These are phyloP conservation scores for Falciphora oryzae DNA, from an alignment of 2,329 filamentous ascomycete genomes.

Conservation along the genomic window DNA sequence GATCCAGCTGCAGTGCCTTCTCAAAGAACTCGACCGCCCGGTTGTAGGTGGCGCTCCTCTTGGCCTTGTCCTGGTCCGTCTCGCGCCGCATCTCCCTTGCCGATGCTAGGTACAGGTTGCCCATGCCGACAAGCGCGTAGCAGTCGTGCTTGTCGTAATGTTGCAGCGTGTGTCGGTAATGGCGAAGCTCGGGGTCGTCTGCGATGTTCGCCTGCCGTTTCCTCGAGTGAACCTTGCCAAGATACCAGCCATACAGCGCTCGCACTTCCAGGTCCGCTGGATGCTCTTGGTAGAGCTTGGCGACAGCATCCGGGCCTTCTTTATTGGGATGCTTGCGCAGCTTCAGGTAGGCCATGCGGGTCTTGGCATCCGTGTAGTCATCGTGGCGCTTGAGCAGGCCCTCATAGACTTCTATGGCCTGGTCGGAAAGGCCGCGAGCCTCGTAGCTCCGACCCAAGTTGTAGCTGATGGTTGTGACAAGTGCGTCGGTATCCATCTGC, in stretches of 20 bases:
- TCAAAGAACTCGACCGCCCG: slow-evolving; percentile 98
- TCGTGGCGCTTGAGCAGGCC: slow-evolving; percentile 76
- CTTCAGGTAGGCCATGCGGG: slow-evolving; percentile 84
- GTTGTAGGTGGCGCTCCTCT: slow-evolving; percentile 78
- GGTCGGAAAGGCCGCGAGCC: slow-evolving; percentile 69
- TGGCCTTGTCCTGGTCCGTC: slow-evolving; percentile 84
- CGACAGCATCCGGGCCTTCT: slow-evolving; percentile 79
- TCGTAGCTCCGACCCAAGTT: slow-evolving; percentile 94
- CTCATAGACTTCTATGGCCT: slow-evolving; percentile 85
- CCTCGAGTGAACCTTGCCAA: slow-evolving; percentile 73
- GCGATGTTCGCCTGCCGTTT: slow-evolving; percentile 74
- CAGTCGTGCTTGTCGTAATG: slow-evolving; percentile 95
- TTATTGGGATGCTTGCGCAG: slow-evolving; percentile 75
- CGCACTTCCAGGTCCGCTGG: slow-evolving; percentile 85
- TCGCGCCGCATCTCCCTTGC: slow-evolving; percentile 93
- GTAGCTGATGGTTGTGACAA: slow-evolving; percentile 95
- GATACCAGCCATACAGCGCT: slow-evolving; percentile 90
- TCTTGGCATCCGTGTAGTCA: slow-evolving; percentile 88
- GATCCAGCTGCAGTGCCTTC: slow-evolving; percentile 91
- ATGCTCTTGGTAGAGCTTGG: slow-evolving; percentile 79
- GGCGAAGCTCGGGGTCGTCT: slow-evolving; percentile 86
- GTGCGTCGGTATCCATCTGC: slow-evolving; percentile 76
- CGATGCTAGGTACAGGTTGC: slow-evolving; percentile 80
- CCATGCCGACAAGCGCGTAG: slow-evolving; percentile 96
- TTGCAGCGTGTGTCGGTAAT: slow-evolving; percentile 94